These are phyloP conservation scores for Sclerotinia borealis DNA, from an alignment of 2,329 filamentous ascomycete species.

Conservation along the genomic window DNA sequence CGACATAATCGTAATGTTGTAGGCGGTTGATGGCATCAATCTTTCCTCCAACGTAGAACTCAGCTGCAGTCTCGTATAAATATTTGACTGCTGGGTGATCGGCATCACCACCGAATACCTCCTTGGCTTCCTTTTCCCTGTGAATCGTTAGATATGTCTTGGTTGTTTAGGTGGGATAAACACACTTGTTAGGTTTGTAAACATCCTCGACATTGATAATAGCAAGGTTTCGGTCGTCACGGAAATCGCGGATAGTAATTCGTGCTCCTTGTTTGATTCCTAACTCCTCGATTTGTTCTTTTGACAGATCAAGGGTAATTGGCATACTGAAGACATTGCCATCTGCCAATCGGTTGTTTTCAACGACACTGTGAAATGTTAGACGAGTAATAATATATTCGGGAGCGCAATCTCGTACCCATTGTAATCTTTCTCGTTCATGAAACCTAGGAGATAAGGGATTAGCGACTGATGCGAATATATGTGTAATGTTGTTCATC, in stretches of 20 bases:
- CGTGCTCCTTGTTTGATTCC: constrained; percentile 74
- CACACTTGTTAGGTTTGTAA: constrained; percentile 92
- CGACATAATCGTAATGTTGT: constrained; percentile 98
- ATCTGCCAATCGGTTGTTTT: constrained; percentile 77
- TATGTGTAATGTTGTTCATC: background rate
- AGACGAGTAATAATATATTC: constrained; percentile 24
- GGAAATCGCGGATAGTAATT: constrained; percentile 86
- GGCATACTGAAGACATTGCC: constrained; percentile 95
- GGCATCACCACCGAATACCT: constrained; percentile 89
- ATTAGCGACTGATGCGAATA: constrained; percentile 25
- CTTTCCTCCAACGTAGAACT: constrained; percentile 94
- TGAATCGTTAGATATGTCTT: constrained; percentile 20
- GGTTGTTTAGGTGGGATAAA: constrained; percentile 11
- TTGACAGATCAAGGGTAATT: constrained; percentile 82
- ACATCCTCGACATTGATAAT: constrained; percentile 95
- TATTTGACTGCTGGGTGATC: constrained; percentile 91
- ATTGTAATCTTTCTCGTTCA: constrained; percentile 96
- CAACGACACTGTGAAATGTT: constrained; percentile 64
- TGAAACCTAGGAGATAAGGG: constrained; percentile 60
- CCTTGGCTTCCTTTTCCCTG: constrained; percentile 80
- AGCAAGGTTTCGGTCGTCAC: constrained; percentile 91
- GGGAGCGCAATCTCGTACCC: constrained; percentile 50
- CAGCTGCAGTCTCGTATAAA: constrained; percentile 71
- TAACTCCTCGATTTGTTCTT: constrained; percentile 66
- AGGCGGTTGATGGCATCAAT: constrained; percentile 90